These are phyloP conservation scores for Brachypodium distachyon DNA, from an alignment of 202 grass and related monocot genomes.

Conservation along the genomic window DNA sequence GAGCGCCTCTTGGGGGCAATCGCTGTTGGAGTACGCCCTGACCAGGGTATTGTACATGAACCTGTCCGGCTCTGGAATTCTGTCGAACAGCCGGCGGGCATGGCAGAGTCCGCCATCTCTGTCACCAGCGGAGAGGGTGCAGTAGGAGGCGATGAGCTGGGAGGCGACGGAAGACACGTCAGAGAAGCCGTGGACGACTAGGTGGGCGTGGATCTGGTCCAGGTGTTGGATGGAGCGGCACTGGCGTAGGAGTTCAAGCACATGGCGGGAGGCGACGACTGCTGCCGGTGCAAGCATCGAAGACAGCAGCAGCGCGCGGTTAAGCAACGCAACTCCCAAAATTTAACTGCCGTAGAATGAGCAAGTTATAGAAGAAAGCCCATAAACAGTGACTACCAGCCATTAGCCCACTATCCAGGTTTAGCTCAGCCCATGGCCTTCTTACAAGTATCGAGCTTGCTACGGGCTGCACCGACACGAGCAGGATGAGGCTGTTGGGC, in stretches of 20 bases:
- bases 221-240: constrained; percentile 29
- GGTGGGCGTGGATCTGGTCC: constrained; percentile 42
- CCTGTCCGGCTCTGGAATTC: constrained; percentile 14
- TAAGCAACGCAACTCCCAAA: too few relatives aligned
- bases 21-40: constrained; percentile 19
- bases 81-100: constrained; percentile 29
- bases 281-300: not conserved
- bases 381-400: too few relatives aligned
- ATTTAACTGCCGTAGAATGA: too few relatives aligned
- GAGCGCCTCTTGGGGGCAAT: constrained; percentile 13
- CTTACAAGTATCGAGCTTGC: too few relatives aligned
- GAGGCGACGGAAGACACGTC: not conserved
- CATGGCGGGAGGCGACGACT: not conserved
- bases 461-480: too few relatives aligned
- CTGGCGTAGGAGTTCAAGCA: constrained; percentile 1
- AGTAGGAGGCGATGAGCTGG: constrained; percentile 35
- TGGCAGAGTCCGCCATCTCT: not conserved
- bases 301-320: not conserved
- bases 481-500: constrained; percentile 47
- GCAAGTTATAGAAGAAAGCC: too few relatives aligned
- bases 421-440: too few relatives aligned
- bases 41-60: constrained; percentile 31
- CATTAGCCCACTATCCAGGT: too few relatives aligned
- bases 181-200: constrained; percentile 4
- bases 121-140: not conserved